Evolutionary conservation across 78 protist genomes (phyloP).

Genomic region (Guillardia theta): DNA sequence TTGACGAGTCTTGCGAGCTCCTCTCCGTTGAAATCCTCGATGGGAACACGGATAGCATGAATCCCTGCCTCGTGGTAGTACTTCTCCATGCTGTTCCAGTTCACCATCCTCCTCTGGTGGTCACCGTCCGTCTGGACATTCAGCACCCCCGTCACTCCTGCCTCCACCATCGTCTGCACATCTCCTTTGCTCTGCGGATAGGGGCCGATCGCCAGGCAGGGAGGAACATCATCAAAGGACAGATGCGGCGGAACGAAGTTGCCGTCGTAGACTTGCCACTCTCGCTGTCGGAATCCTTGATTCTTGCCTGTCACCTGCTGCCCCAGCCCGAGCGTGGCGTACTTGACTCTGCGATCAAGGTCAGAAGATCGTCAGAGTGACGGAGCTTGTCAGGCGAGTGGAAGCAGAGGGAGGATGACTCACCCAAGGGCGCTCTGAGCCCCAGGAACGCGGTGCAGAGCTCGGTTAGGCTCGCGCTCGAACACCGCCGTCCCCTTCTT

Average conservation of each 20-base stretch:
- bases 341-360: background rate
- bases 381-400: no score
- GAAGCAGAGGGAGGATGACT: background rate
- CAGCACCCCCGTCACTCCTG: background rate
- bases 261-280: slow-evolving; percentile 4
- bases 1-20: background rate
- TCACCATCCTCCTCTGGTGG: background rate
- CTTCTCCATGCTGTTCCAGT: background rate
- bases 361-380: background rate
- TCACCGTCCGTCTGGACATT: slow-evolving; percentile 37
- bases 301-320: background rate
- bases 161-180: background rate
- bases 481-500: background rate
- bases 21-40: slow-evolving; percentile 18
- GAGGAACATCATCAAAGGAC: slow-evolving; percentile 12
- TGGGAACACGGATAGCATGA: background rate
- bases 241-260: slow-evolving; percentile 27
- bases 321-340: background rate
- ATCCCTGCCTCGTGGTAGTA: background rate
- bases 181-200: background rate
- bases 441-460: no score
- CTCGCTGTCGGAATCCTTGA: slow-evolving; percentile 19
- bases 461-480: slow-evolving; percentile 31
- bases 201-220: slow-evolving; percentile 34
- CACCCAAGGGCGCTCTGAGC: no score